Evolutionary conservation across 441 rosid species (phyloP).

Genomic region (Croton setiger): DNA sequence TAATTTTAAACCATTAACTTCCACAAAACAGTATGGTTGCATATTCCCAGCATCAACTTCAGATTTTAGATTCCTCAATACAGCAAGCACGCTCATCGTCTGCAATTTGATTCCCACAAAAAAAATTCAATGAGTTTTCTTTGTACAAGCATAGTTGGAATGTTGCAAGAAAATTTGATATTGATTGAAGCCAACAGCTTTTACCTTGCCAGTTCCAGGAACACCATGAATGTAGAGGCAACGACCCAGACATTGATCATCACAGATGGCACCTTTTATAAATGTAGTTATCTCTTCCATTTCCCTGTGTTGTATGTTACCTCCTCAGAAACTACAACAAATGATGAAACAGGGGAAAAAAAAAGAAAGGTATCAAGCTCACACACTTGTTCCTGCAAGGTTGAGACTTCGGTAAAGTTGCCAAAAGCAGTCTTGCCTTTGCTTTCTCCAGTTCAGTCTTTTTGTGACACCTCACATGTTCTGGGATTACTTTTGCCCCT

Average conservation of each 20-base stretch:
- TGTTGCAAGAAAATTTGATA: background rate
- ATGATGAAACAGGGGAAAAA: background rate
- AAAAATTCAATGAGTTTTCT: constrained; percentile 15
- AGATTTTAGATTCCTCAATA: constrained; percentile 73
- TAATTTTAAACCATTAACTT: constrained; percentile 90
- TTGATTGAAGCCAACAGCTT: constrained; percentile 10
- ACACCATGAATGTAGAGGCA: constrained; percentile 96
- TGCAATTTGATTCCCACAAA: constrained; percentile 30
- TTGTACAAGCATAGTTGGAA: constrained; percentile 7
- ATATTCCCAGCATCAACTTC: constrained; percentile 80
- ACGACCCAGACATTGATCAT: constrained; percentile 87
- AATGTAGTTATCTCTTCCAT: constrained; percentile 86
- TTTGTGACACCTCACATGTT: constrained; percentile 82
- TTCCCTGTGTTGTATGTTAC: constrained; percentile 42
- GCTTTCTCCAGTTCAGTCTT: constrained; percentile 89
- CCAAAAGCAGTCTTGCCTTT: constrained; percentile 75
- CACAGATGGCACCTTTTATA: constrained; percentile 78
- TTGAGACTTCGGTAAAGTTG: constrained; percentile 73
- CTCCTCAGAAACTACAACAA: constrained; percentile 13
- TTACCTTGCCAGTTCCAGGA: constrained; percentile 99
- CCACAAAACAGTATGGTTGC: constrained; percentile 82
- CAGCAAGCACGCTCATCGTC: constrained; percentile 89
- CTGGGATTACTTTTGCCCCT: constrained; percentile 85
- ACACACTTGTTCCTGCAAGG: constrained; percentile 87
- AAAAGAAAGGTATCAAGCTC: constrained; percentile 4